Percentiles rank a stretch among this genome's conserved stretches.
Evolutionary conservation across 2,329 filamentous ascomycete species (phyloP).

Genomic region (Xylariaceae sp.): DNA sequence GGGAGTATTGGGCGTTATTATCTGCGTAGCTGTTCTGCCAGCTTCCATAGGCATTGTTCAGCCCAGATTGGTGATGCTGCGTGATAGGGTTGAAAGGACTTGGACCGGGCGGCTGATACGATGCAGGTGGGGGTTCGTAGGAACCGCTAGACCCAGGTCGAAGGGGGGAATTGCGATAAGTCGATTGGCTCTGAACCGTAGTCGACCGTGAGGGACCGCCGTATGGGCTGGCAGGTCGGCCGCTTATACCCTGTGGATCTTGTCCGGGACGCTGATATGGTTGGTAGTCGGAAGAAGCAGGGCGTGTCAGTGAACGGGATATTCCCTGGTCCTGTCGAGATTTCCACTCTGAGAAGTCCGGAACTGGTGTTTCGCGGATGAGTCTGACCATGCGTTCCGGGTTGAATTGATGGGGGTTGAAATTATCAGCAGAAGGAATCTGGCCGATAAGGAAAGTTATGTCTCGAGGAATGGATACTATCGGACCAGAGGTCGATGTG

Average conservation of each 20-base stretch:
- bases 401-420: conserved; percentile 67
- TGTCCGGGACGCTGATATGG: conserved; percentile 24
- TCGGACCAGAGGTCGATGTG: conserved; percentile 33
- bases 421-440: conserved; percentile 69
- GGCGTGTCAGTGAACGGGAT: conserved; percentile 35
- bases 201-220: conserved; percentile 33
- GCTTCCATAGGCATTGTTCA: conserved; percentile 19
- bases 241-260: conserved; percentile 27
- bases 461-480: conserved; percentile 69
- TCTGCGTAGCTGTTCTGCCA: conserved; percentile 24
- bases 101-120: conserved; percentile 26
- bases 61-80: conserved; percentile 14
- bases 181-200: conserved; percentile 36
- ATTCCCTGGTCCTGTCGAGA: conserved; percentile 29
- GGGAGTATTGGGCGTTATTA: conserved; percentile 12
- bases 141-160: conserved; percentile 45
- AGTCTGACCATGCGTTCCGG: conserved; percentile 69
- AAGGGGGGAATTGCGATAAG: conserved; percentile 51
- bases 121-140: conserved; percentile 38
- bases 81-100: conserved; percentile 26
- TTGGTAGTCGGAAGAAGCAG: conserved; percentile 43
- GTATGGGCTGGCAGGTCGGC: conserved; percentile 47
- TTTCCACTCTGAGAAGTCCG: conserved; percentile 56
- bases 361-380: conserved; percentile 64
- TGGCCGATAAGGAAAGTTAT: conserved; percentile 65